Evolutionary conservation across 139 green algal species (phyloP), one percentile per base, ranked within the genome.

Genomic region (Choricystis sp.): DNA sequence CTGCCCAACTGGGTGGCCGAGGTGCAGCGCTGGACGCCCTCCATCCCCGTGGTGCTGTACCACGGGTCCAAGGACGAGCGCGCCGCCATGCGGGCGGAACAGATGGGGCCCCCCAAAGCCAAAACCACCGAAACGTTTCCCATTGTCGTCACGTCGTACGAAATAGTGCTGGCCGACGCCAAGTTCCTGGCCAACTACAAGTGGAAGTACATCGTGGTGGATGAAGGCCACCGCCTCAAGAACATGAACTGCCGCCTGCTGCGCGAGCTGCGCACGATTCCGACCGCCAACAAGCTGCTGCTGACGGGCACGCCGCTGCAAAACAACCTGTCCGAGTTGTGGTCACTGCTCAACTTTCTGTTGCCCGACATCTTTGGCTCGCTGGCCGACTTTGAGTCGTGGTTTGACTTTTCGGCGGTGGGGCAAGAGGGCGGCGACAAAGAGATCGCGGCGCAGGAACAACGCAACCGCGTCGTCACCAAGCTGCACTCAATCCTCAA

Each of bases 271-370:
- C 66, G 76, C 22, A 78, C 59, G 25, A 72, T 99, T 21, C 67
- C 65, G 16, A 67, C 73, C 3, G 79, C 87, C 28, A 95, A 91
- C 74, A 86, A 87, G 69, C 79, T 98, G 66, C 82, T 99, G 65
- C 85, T 99, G 9, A 94, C 93, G 49, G 87, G 92, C 65, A 99
- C 94, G 0, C 94, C 94, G 22, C 80, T 99, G 63, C 94, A 99
- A 75, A 99, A 99, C 84, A 96, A 96, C 75, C 81, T 98, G 57
- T 62, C 68, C 19, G 94, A 99, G 82, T 79, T 99, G 63, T 99
- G 92, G 92, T 90, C 77, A 26, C 79, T 99, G 59, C 81, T 99
- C 55, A 98, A 97, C 81, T 99, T 97, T 81, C 73, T 98, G 64
- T 81, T 98, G 68, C 89, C 94, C 3, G 77, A 96, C 31, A 75